Percentiles rank a stretch among this genome's conserved stretches.
Conservation (phyloP, 306 rosid species). For the Canavalia gladiata region DNA sequence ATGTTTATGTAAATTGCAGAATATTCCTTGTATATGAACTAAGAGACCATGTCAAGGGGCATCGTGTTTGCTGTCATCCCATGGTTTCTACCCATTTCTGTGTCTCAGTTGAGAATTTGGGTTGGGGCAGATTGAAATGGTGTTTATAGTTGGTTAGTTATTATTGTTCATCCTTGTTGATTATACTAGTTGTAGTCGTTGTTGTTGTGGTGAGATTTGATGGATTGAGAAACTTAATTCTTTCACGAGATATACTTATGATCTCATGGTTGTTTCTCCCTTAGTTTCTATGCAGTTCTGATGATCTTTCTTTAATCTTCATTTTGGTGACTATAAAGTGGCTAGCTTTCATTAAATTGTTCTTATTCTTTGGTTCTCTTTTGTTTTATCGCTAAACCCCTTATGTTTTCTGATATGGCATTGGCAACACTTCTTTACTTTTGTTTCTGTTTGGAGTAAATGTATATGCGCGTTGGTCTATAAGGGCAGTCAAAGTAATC, state of each 20-base stretch:
- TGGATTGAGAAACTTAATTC: conserved; percentile 29
- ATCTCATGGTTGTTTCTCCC: not conserved
- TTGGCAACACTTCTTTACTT: conserved; percentile 12
- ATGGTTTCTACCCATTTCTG: too few species aligned
- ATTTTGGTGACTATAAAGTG: conserved; percentile 37
- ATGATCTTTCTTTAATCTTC: not conserved
- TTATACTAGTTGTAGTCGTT: too few species aligned
- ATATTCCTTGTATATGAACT: too few species aligned
- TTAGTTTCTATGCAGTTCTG: not conserved
- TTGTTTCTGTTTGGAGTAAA: not conserved
- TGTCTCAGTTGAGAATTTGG: too few species aligned
- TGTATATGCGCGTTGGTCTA: too few species aligned
- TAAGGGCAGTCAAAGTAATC: too few species aligned
- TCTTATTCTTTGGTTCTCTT: conserved; percentile 12
- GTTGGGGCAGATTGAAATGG: too few species aligned
- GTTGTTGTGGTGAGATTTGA: not conserved
- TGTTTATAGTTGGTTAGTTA: too few species aligned
- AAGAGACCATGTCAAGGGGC: too few species aligned
- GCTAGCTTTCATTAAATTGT: conserved; percentile 15
- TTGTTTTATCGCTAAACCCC: conserved; percentile 4
- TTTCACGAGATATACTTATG: not conserved
- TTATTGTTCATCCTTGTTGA: too few species aligned
- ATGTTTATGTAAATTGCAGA: too few species aligned
- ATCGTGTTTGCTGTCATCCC: too few species aligned
- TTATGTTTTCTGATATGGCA: conserved; percentile 9